Evolutionary conservation across 352 stramenopile genomes (phyloP), one percentile per base, ranked within the genome.

Genomic region (Saprolegnia diclina): DNA sequence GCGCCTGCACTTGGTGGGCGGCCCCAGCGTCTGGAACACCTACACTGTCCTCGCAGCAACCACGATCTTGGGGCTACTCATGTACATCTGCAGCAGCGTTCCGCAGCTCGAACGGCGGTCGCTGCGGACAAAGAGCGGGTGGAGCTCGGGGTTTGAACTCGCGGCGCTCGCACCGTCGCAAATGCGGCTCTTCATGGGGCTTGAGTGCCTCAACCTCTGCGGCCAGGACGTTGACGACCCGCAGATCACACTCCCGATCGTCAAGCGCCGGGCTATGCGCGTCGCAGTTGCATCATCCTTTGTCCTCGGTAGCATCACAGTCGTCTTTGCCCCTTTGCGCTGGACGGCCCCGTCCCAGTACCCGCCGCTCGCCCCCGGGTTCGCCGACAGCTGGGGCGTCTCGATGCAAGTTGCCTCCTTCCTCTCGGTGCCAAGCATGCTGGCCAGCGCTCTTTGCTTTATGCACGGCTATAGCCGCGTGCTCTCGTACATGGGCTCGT

Each of bases 151-250:
- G 18, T 0, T 63, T 11, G 55, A 48, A 13, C 16, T 46, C 9
- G 18, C 14, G 32, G 18, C 14, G n/a, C 29, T 64, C 13, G 35
- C 52, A 5, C 56, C 56, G 14, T 16, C 18, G 13, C 22, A 48
- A 11, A 24, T 19, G 14, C 21, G 56, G 1, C n/a, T 19, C 24
- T 64, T 64, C 56, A 35, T 64, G 18, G 56, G 56, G 10, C 10
- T 40, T 3, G 56, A 64, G 24, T 52, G 56, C 56, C 56, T 64
- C 40, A 32, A 64, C 46, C 56, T 64, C 10, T 64, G 56, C n/a
- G 19, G 35, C 35, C 24, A 64, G 10, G 35, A 52, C n/a, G 40
- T 64, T 32, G 29, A 48, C 24, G 19, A 37, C 29, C 38, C 56
- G 14, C 35, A 64, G 10, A 37, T 29, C 16, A 5, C 24, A 9